Evolutionary conservation across 306 rosid genomes (phyloP), one percentile per base, ranked within the genome.

Genomic region (Prunus kanzakura): DNA sequence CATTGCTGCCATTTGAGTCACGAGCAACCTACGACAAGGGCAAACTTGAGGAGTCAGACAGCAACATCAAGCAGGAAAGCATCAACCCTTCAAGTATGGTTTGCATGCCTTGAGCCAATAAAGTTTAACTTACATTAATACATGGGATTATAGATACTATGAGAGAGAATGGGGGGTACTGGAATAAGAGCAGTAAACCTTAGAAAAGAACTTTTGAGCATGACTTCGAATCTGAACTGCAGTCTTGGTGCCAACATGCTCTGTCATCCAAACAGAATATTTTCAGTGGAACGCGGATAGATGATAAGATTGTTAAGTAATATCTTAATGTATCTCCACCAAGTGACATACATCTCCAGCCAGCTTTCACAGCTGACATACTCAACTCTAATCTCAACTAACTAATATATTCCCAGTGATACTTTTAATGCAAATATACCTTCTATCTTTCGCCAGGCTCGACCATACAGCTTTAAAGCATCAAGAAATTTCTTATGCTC

Each of bases 201-300:
- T 93, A 76, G 89, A 88, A 75, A 93, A 93, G 82, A 93, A 89
- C 85, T 93, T 93, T 84, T 93, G 98, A 78, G 98, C 97, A 84
- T 93, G 98, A 74, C 98, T 93, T 84, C 98, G 90, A 77, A 93
- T 93, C 91, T 93, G 98, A 86, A 93, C 98, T 3, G 97, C 97
- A 80, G 93, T 93, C 86, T 93, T 93, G 67, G 93, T 84, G 76
- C 96, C 93, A 78, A 93, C 82, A 82, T 93, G 92, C 46, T 88
- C 98, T 93, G 91, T 78, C 30, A 84, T 70, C 57, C 49, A 79
- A 79, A 76, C 32, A 64, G 27, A 62, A 79, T 60, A 74, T 71
- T 83, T 38, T 85, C 75, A 82, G 64, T 72, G 68, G 69, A 78
- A 67, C 16, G 66, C 56, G 2, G 3, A 69, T 29, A 15, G 43